A percentile compares a stretch with the other conserved stretches of the same genome.
Conservation (phyloP, 305 asterid species). For the Euphrasia arctica region DNA sequence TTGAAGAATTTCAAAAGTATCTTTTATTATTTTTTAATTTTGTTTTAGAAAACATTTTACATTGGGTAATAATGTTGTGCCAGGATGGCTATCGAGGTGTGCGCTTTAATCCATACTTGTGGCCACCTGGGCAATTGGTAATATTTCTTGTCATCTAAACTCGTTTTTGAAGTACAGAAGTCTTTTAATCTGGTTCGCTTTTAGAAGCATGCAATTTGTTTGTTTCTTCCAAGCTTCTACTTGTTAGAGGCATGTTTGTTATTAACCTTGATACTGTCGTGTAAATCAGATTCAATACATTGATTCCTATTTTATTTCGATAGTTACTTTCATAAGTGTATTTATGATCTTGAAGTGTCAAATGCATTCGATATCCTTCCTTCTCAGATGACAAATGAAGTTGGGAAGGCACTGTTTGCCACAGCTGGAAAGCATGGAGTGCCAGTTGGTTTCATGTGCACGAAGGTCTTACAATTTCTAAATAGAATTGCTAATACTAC, state of each 20-base stretch:
- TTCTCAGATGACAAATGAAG: constrained; percentile 82
- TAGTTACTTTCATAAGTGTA: too few species aligned
- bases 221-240: not conserved
- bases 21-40: constrained; percentile 2
- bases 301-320: too few species aligned
- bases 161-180: not conserved
- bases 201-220: not conserved
- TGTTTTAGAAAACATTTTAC: constrained; percentile 16
- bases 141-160: constrained; percentile 20
- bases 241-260: not conserved
- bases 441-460: constrained; percentile 93
- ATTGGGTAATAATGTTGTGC: constrained; percentile 20
- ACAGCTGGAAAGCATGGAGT: constrained; percentile 91
- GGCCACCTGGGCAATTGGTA: constrained; percentile 89
- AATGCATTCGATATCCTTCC: constrained; percentile 12
- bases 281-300: too few species aligned
- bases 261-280: not conserved
- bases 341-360: not conserved
- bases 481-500: not conserved
- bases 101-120: constrained; percentile 90
- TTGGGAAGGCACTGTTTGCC: constrained; percentile 77
- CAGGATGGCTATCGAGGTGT: constrained; percentile 91
- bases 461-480: constrained; percentile 48
- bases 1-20: constrained; percentile 12
- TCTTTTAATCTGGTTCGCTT: not conserved